Evolutionary conservation across 2,329 filamentous ascomycete genomes (phyloP).

Genomic region (Calcarisporium arbuscula): DNA sequence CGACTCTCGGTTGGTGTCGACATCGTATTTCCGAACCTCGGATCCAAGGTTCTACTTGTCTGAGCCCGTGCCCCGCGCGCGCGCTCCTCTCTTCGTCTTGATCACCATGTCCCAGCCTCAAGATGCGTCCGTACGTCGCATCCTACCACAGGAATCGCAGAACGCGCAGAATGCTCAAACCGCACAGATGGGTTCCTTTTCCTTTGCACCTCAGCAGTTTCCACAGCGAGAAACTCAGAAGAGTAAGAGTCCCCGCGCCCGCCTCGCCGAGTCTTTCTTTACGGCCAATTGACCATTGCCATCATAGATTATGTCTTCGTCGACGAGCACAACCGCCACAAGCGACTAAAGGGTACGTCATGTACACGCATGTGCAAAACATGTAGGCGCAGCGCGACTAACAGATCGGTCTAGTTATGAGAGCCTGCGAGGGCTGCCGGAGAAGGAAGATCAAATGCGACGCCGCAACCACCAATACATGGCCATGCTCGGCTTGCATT

Average conservation of each 20-base stretch:
- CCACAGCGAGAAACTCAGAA: constrained; percentile 68
- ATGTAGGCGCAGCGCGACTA: constrained; percentile 2
- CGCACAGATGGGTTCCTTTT: constrained; percentile 59
- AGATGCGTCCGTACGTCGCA: constrained; percentile 54
- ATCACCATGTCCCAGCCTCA: constrained; percentile 51
- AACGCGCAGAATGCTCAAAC: constrained; percentile 47
- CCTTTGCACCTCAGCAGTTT: constrained; percentile 59
- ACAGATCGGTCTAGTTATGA: constrained; percentile 62
- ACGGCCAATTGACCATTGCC: constrained; percentile 4
- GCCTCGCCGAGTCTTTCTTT: constrained; percentile 26
- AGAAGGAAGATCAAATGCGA: constrained; percentile 98
- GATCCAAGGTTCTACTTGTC: too few relatives aligned
- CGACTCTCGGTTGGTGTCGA: too few relatives aligned
- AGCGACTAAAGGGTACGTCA: constrained; percentile 80
- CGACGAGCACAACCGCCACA: constrained; percentile 97
- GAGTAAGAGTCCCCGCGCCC: constrained; percentile 54
- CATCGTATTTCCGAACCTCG: too few relatives aligned
- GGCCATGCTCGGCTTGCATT: constrained; percentile 93
- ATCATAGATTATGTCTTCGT: constrained; percentile 91
- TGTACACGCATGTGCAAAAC: too few relatives aligned
- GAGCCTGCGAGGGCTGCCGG: constrained; percentile 91
- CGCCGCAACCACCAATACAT: constrained; percentile 91
- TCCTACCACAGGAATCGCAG: constrained; percentile 53
- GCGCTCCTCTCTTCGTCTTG: not conserved
- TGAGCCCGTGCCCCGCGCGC: not conserved